Evolutionary conservation across 1,139 yeast species (phyloP), one percentile per base, ranked within the genome.

Genomic region (Protomyces inouyei): DNA sequence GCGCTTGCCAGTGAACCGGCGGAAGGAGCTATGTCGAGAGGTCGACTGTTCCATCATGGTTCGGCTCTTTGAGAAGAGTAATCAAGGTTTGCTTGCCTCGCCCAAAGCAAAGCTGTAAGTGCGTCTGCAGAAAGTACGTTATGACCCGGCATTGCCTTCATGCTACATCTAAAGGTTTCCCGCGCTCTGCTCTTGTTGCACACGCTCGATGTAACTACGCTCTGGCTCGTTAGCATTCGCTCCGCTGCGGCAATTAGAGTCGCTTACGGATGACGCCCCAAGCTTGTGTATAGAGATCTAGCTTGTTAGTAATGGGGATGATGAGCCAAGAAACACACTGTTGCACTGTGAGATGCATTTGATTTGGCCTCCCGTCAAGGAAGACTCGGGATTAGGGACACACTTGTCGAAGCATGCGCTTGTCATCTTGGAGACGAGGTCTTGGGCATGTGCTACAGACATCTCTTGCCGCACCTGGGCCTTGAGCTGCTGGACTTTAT

Each of bases 381-480:
- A 78, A 38, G 81, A 75, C 35, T 82, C 80, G 2, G 90, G 90
- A 52, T 75, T 77, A 35, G 76, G 76, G 64, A 88, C 79, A 76
- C 98, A 91, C 74, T 84, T 83, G 64, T 86, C 87, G 74, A 88
- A 91, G 74, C 97, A 91, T 78, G 88, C 88, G 71, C 87, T 93
- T 16, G 96, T 87, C 74, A 64, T 60, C 48, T 57, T 64, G 55
- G 63, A 46, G 1, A 57, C 61, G 36, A 57, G 52, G 18, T 57
- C 61, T 32, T 57, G 61, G 6, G 61, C 61, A 57, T 57, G 61
- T 5, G 61, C 55, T 21, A 90, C 84, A 1, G 96, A 96, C 69
- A 91, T 79, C 73, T 91, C 97, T 73, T 86, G 90, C 52, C 86
- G 79, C 67, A 91, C 85, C 73, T 87, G 91, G 38, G 80, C 40